A percentile compares a stretch with the other conserved stretches of the same genome.
Evolutionary conservation across 306 rosid genomes (phyloP).

Genomic region (Cucurbita pepo): DNA sequence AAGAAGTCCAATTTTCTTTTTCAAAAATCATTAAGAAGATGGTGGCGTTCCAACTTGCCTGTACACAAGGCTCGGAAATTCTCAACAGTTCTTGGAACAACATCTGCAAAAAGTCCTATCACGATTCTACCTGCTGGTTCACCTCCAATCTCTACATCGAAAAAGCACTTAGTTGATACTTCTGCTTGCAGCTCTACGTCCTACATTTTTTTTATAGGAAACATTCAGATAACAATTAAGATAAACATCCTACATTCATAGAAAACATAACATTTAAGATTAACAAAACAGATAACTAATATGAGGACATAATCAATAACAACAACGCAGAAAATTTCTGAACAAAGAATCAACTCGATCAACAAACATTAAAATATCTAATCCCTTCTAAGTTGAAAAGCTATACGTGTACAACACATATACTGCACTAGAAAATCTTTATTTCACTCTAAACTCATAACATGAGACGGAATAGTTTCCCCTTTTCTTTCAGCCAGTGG

Average conservation of each 20-base stretch:
- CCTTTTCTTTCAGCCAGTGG: neutral
- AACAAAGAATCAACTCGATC: neutral
- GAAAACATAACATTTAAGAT: neutral
- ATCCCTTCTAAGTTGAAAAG: neutral
- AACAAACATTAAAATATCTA: neutral
- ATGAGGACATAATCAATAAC: neutral
- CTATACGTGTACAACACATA: no score
- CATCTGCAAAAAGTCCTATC: slow-evolving; percentile 63
- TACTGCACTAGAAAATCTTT: neutral
- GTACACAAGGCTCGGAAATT: slow-evolving; percentile 87
- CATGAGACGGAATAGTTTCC: neutral
- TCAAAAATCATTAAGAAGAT: neutral
- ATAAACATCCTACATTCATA: neutral
- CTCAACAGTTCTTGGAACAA: slow-evolving; percentile 65
- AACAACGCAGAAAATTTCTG: neutral
- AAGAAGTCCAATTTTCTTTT: neutral
- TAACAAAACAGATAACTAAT: neutral
- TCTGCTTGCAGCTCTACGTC: slow-evolving; percentile 56
- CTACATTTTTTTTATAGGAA: slow-evolving; percentile 15
- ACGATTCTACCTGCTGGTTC: slow-evolving; percentile 49
- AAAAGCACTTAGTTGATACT: slow-evolving; percentile 66
- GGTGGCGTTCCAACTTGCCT: slow-evolving; percentile 27
- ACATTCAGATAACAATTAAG: neutral
- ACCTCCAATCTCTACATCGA: slow-evolving; percentile 70
- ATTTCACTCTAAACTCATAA: neutral